These are phyloP conservation scores for Magnolia sinica DNA, from an alignment of 164 flowering plant species.

Conservation along the genomic window DNA sequence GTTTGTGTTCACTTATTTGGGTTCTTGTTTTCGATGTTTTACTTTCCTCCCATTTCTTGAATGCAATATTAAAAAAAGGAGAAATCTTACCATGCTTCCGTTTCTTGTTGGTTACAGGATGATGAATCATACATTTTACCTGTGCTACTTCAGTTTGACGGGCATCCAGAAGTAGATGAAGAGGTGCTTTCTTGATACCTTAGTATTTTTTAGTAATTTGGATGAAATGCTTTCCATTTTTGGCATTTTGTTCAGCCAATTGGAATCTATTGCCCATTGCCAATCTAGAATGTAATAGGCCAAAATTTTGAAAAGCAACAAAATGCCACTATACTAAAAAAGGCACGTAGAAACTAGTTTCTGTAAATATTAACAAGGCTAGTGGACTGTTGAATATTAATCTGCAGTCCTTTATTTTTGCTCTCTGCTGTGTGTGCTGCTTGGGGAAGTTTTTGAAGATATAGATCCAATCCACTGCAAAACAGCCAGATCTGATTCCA, in stretches of 20 bases:
- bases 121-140: constrained; percentile 94
- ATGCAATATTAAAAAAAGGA: neutral
- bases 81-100: neutral
- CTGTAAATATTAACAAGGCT: too few relatives aligned
- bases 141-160: constrained; percentile 87
- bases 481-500: too few relatives aligned
- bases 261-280: too few relatives aligned
- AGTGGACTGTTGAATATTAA: too few relatives aligned
- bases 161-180: constrained; percentile 93
- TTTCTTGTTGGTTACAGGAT: constrained; percentile 37
- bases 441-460: too few relatives aligned
- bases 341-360: too few relatives aligned
- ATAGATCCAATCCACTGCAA: too few relatives aligned
- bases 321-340: too few relatives aligned
- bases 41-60: constrained; percentile 1
- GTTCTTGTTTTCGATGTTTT: constrained; percentile 1
- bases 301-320: too few relatives aligned
- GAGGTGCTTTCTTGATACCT: constrained; percentile 47
- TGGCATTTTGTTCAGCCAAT: neutral
- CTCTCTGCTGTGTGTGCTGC: too few relatives aligned
- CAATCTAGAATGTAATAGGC: too few relatives aligned
- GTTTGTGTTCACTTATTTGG: neutral
- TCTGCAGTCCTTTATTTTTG: too few relatives aligned
- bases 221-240: neutral
- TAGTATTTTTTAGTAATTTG: neutral